Base-by-base conservation (phyloP, 2,329 filamentous ascomycete genomes). In the Nannizziopsis arthrosporioides region DNA sequence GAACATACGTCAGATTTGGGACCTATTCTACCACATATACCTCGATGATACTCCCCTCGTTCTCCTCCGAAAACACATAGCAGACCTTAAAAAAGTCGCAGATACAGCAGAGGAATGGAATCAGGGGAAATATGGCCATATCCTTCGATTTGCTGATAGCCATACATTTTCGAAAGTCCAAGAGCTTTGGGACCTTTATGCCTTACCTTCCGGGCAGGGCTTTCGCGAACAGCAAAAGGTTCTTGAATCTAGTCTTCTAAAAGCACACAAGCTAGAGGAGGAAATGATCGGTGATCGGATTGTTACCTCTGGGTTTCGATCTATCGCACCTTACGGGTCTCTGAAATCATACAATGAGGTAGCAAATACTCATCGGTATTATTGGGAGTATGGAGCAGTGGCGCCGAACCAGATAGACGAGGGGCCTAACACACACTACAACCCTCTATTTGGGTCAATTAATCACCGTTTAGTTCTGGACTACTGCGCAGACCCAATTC, bases 11-110 rank as follows among this genome's bases (percentile, higher is more conserved):
- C 45, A 55, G 6, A 59, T 73, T 2, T 80, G 76, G 76, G 68
- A 74, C 49, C 61, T 76, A 32, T 81, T 76, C 60, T 78, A 78
- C 57, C 68, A 79, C 53, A 55, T 75, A 3, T 69, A 67, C 34
- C 51, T 81, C 4, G 65, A 70, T 42, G 52, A 63, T 0, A 39
- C 59, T 2, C 63, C 70, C 2, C 54, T 68, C 0, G 19, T 56
- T 1, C 17, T 69, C 2, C 58, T 80, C 2, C 47, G 59, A 1
- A 17, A 49, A 1, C 75, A 79, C 47, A 62, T 68, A 0, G 56
- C 63, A 15, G 73, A 72, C 54, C 62, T 81, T 0, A 35, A 67
- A 2, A 52, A 49, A 0, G 42, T 68, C 1, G 68, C 72, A 0
- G 44, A 51, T 3, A 68, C 68, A 0, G 54, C 71, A 1, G 51